A percentile compares a stretch with the other conserved stretches of the same genome.
These are phyloP conservation scores for Colletotrichum godetiae DNA, from an alignment of 2,329 filamentous ascomycete species.

Conservation along the genomic window DNA sequence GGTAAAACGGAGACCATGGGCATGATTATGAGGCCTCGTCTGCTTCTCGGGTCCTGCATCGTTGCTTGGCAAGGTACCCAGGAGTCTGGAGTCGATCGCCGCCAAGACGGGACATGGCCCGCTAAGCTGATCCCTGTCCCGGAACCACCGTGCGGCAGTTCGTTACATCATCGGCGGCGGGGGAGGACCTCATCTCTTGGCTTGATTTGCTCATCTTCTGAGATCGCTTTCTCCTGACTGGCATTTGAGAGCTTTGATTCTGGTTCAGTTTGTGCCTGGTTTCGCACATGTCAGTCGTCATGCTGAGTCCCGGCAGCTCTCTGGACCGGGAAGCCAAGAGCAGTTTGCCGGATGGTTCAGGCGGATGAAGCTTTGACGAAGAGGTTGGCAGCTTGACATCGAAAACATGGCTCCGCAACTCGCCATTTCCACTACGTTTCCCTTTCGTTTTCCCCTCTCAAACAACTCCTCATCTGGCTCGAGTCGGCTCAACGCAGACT, in stretches of 20 bases:
- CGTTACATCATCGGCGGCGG: conserved; percentile 33
- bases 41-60: neutral
- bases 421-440: neutral
- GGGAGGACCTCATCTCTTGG: conserved; percentile 21
- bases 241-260: neutral
- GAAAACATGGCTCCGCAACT: neutral
- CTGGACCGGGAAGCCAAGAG: neutral
- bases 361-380: neutral
- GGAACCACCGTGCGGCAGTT: conserved; percentile 26
- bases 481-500: neutral
- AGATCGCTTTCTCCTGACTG: neutral
- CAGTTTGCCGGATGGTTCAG: neutral
- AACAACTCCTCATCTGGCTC: neutral
- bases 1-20: neutral
- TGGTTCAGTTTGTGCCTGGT: neutral
- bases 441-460: neutral
- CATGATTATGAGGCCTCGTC: conserved; percentile 4
- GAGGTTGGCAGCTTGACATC: neutral
- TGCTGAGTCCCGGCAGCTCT: neutral
- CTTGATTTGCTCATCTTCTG: neutral
- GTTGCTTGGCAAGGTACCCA: conserved; percentile 29
- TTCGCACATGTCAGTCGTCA: conserved; percentile 8
- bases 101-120: conserved; percentile 33
- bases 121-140: conserved; percentile 33
- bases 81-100: conserved; percentile 32